phyloP scores from a whole-genome alignment of 441 rosid genomes.

The Capsella rubella region DNA sequence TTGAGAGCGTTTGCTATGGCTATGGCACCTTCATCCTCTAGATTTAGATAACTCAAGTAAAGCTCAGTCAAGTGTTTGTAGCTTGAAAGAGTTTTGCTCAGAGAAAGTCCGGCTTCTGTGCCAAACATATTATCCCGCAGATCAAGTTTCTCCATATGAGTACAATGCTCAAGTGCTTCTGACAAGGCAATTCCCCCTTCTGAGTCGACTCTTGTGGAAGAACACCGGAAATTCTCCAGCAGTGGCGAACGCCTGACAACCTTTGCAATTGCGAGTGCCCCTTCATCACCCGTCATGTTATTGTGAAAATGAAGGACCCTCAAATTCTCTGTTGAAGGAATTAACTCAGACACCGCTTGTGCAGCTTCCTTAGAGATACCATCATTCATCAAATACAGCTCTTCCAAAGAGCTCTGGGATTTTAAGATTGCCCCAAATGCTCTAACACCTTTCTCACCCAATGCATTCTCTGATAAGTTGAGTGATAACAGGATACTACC shows the following conservation, averaged over 20 bases:
- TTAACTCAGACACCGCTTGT: slow-evolving; percentile 72
- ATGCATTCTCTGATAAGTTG: slow-evolving; percentile 90
- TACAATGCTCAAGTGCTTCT: slow-evolving; percentile 70
- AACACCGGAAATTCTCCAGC: slow-evolving; percentile 81
- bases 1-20: slow-evolving; percentile 68
- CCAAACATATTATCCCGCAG: slow-evolving; percentile 94
- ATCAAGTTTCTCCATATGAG: slow-evolving; percentile 76
- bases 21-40: slow-evolving; percentile 80
- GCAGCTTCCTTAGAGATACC: slow-evolving; percentile 99
- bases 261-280: slow-evolving; percentile 79
- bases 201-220: slow-evolving; percentile 79
- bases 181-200: slow-evolving; percentile 87
- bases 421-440: slow-evolving; percentile 78
- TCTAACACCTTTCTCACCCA: slow-evolving; percentile 97
- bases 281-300: slow-evolving; percentile 93
- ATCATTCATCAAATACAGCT: slow-evolving; percentile 83
- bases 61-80: slow-evolving; percentile 64
- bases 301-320: slow-evolving; percentile 85
- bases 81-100: slow-evolving; percentile 72
- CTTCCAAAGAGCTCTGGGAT: slow-evolving; percentile 77
- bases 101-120: slow-evolving; percentile 76
- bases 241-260: slow-evolving; percentile 67
- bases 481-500: slow-evolving; percentile 73
- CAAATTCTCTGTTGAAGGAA: slow-evolving; percentile 84
- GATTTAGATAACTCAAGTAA: slow-evolving; percentile 82